phyloP scores from a whole-genome alignment of 208 protist genomes.

The Eutreptiella sp. region DNA sequence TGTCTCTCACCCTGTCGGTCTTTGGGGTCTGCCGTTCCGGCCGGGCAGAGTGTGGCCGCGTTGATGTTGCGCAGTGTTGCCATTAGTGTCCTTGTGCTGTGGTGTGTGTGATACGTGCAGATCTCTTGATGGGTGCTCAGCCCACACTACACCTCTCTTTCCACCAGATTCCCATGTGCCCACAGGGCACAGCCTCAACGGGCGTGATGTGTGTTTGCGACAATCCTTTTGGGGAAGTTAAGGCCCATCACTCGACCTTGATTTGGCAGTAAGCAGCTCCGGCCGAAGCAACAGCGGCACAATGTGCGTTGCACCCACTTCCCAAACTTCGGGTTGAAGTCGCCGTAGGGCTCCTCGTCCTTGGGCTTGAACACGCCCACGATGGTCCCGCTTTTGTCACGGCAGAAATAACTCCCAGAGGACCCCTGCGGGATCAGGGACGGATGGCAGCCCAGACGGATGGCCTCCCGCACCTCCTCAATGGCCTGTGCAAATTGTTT shows the following conservation, averaged over 20 bases:
- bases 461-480: constrained; percentile 1
- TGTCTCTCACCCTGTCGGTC: too few species aligned
- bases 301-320: constrained; percentile 40
- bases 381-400: constrained; percentile 13
- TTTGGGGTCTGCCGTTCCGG: too few species aligned
- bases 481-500: too few species aligned
- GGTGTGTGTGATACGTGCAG: too few species aligned
- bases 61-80: too few species aligned
- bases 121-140: too few species aligned
- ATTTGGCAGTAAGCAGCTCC: constrained; percentile 25
- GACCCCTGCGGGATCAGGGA: background rate
- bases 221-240: background rate
- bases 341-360: constrained; percentile 38
- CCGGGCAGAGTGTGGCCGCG: too few species aligned
- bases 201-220: too few species aligned
- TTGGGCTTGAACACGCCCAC: constrained; percentile 45
- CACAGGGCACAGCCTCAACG: too few species aligned
- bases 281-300: constrained; percentile 36
- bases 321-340: constrained; percentile 39
- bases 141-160: too few species aligned
- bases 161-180: too few species aligned
- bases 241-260: background rate
- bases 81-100: too few species aligned
- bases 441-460: constrained; percentile 8
- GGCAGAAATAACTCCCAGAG: constrained; percentile 7